A percentile compares a stretch with the other conserved stretches of the same genome.
These are phyloP conservation scores for Corymbia maculata DNA, from an alignment of 345 rosid species.

Conservation along the genomic window DNA sequence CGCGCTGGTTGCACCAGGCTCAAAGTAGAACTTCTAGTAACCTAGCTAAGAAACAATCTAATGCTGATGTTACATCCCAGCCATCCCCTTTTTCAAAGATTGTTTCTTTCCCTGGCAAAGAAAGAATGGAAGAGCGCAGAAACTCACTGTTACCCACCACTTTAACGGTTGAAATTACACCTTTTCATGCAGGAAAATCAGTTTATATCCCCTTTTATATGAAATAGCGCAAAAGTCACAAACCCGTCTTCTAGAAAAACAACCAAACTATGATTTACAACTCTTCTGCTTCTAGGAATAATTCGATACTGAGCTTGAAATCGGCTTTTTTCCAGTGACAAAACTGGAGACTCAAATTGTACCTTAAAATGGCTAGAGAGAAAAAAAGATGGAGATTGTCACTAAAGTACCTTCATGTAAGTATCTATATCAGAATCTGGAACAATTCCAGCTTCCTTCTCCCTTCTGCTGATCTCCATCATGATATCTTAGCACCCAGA, in stretches of 20 bases:
- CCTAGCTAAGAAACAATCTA: background rate
- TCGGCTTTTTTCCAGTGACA: background rate
- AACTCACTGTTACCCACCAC: background rate
- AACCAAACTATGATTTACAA: background rate
- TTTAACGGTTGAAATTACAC: background rate
- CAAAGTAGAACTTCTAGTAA: background rate
- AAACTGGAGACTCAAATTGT: background rate
- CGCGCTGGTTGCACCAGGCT: background rate
- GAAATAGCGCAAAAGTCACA: background rate
- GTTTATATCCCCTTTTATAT: background rate
- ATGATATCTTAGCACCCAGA: constrained; percentile 12
- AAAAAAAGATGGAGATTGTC: background rate
- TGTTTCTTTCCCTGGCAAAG: background rate
- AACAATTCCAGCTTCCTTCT: constrained; percentile 29
- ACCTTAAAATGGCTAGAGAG: background rate
- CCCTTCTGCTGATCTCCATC: constrained; percentile 32
- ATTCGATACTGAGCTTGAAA: background rate
- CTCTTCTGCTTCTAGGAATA: background rate
- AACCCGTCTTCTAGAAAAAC: background rate
- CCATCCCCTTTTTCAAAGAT: background rate
- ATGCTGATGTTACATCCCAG: background rate
- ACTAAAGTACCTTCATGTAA: constrained; percentile 33
- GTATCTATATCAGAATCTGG: constrained; percentile 39
- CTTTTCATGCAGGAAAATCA: background rate
- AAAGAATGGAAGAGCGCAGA: background rate